Base-by-base conservation (phyloP, 768 basidiomycete species). In the Leucosporidium scottii region DNA sequence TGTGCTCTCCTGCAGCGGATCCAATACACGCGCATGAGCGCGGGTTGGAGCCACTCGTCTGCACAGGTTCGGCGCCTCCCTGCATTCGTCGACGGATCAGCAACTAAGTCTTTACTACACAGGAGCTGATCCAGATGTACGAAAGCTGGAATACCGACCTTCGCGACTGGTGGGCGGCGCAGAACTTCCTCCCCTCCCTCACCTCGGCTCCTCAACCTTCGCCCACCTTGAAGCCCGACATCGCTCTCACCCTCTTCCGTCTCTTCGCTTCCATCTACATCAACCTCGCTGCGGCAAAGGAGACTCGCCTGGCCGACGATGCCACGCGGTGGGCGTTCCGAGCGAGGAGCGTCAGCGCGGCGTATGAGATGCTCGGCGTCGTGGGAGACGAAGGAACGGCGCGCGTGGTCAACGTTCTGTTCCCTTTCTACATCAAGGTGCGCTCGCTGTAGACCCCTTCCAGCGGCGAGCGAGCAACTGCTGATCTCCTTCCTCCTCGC, bases 391-490 rank as follows among this genome's bases (percentile, higher is more conserved):
- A 59, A 31, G 30, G 30, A 23, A 15, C 28, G 30, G 55, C 31
- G 30, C 20, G 30, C 3, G 21, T 23, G 10, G 18, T 56, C 18
- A 56, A 56, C 31, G 21, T 56, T 5, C 31, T 30, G 55, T 23
- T 56, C 17, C 55, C 55, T 28, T 56, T 56, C 55, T 56, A 56
- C 18, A 21, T 56, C 31, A 56, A 56, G 55, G 55, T 56, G 55
- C 28, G 55, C 50, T 56, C 54, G n/a, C n/a, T n/a, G n/a, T n/a
- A n/a, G n/a, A n/a, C n/a, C n/a, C n/a, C n/a, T n/a, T n/a, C n/a
- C n/a, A n/a, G n/a, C n/a, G n/a, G n/a, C n/a, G 30, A 23, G 30
- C 10, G 53, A 4, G n/a, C 8, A 8, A 15, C 1, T 12, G 30
- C 31, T 6, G 28, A 21, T 7, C 55, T 34, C 34, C 5, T 21